A percentile compares a stretch with the other conserved stretches of the same genome.
Evolutionary conservation across 768 basidiomycete genomes (phyloP).

Genomic region (Chlorophyllum brunneum): DNA sequence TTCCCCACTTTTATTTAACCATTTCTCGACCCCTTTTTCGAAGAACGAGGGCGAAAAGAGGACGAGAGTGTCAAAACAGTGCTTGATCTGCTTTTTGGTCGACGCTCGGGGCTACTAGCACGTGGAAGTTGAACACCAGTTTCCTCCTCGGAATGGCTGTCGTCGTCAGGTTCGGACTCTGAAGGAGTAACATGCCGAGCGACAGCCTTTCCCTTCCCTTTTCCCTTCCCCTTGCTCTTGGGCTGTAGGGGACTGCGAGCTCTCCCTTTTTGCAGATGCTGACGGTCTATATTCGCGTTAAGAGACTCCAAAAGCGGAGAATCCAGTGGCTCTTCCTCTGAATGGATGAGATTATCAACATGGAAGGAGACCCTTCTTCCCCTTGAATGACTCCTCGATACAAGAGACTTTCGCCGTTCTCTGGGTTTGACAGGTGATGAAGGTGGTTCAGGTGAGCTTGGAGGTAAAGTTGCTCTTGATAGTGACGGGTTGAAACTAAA

Average conservation of each 20-base stretch:
- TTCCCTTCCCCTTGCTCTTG: conserved; percentile 10
- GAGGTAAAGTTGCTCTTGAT: conserved; percentile 46
- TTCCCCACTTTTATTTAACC: not conserved
- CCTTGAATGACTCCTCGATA: conserved; percentile 47
- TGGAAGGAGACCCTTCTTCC: conserved; percentile 58
- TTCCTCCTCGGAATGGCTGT: not conserved
- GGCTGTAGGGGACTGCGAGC: not conserved
- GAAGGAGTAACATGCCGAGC: not conserved
- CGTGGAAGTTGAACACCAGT: too few relatives aligned
- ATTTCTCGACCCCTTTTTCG: not conserved
- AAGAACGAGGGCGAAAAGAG: not conserved
- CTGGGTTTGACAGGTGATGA: conserved; percentile 32
- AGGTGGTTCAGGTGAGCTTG: conserved; percentile 45
- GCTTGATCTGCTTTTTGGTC: not conserved
- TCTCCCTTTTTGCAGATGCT: not conserved
- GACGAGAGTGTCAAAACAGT: too few relatives aligned
- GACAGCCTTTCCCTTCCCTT: conserved; percentile 14
- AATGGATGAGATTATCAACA: conserved; percentile 27
- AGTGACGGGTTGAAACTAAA: conserved; percentile 39
- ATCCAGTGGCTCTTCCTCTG: conserved; percentile 15
- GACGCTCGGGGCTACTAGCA: not conserved
- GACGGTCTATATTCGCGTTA: not conserved
- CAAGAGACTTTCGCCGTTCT: conserved; percentile 31
- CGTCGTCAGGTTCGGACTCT: conserved; percentile 8
- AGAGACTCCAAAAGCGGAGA: not conserved